A percentile compares a stretch with the other conserved stretches of the same genome.
Conservation (phyloP, 2,329 filamentous ascomycete species). For the Beauveria medogensis region DNA sequence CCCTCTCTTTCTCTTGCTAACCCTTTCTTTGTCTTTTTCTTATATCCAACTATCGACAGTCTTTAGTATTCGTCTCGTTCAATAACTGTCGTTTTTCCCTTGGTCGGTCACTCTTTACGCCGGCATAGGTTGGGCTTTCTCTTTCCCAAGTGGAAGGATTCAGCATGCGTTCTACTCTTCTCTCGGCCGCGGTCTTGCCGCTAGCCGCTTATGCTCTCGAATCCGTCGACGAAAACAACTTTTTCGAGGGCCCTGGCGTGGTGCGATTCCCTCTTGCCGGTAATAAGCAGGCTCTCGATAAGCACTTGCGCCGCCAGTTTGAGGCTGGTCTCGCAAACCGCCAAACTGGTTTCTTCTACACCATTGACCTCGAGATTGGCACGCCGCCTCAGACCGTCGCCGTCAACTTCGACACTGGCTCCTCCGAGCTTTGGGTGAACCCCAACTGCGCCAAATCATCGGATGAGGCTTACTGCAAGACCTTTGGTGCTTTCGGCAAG, state of each 20-base stretch:
- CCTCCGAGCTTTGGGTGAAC: conserved; percentile 35
- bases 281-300: conserved; percentile 20
- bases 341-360: conserved; percentile 28
- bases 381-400: conserved; percentile 29
- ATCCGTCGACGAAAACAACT: conserved; percentile 11
- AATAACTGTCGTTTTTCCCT: conserved; percentile 2
- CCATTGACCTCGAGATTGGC: conserved; percentile 29
- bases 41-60: conserved; percentile 11
- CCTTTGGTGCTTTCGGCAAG: conserved; percentile 23
- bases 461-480: conserved; percentile 21
- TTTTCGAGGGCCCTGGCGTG: conserved; percentile 16
- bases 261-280: conserved; percentile 24
- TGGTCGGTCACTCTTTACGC: conserved; percentile 21
- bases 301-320: conserved; percentile 23
- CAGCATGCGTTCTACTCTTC: conserved; percentile 24
- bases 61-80: conserved; percentile 9
- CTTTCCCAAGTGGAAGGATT: background rate
- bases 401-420: conserved; percentile 34
- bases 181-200: conserved; percentile 22
- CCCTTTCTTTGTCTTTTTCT: conserved; percentile 1
- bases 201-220: conserved; percentile 17
- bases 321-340: conserved; percentile 19
- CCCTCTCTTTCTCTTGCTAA: background rate
- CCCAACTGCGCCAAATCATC: conserved; percentile 27
- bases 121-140: conserved; percentile 4